Evolutionary conservation across 345 rosid genomes (phyloP), one percentile per base, ranked within the genome.

Genomic region (Salix purpurea): DNA sequence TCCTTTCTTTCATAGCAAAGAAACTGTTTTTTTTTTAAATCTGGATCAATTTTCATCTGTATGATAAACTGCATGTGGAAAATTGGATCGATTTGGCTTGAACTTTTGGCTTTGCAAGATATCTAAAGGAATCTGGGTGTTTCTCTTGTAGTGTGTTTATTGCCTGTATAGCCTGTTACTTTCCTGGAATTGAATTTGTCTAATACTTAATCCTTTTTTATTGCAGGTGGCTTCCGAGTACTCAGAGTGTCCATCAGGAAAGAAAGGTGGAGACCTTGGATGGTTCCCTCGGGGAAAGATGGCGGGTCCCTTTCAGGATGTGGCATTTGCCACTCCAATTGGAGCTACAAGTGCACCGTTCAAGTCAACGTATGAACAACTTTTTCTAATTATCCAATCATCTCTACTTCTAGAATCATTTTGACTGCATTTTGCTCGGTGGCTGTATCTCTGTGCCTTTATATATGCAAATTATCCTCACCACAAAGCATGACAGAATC

Each of bases 241-340:
- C 78, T 95, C 99, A 0, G 99, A 95, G 76, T 95, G 97, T 60
- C 97, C 98, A 30, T 95, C 99, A 13, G 99, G 97, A 67, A 95
- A 95, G 86, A 95, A 95, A 82, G 99, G 99, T 12, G 99, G 99
- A 28, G 99, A 95, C 83, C 89, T 95, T 81, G 99, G 99, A 84
- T 95, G 99, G 98, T 95, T 95, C 78, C 99, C 98, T 4, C 85
- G 98, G 4, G 99, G 99, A 34, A 95, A 95, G 85, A 95, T 95
- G 99, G 97, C 94, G 1, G 99, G 97, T 13, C 99, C 97, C 14
- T 95, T 95, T 84, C 99, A 91, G 76, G 97, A 93, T 32, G 94
- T 95, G 73, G 96, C 99, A 64, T 95, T 95, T 78, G 84, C 65
- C 86, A 91, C 99, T 10, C 85, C 78, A 1, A 76, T 93, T 84